Base-by-base conservation (phyloP, 2,329 filamentous ascomycete species). In the Fonsecaea nubica region DNA sequence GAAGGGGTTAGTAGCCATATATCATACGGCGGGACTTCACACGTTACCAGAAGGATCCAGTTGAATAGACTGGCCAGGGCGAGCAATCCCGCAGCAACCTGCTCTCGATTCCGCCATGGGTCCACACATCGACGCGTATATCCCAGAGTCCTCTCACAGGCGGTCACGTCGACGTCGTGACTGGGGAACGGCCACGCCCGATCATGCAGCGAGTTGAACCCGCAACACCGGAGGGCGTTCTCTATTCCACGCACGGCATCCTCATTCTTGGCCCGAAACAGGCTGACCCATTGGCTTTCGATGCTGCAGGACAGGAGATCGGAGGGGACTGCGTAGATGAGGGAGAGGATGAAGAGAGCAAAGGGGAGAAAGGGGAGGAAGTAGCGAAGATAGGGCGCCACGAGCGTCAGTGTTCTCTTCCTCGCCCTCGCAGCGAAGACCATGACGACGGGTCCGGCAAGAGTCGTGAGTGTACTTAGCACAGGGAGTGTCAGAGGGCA, bases 141-240 rank as follows among this genome's bases (percentile, higher is more conserved):
- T 12, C 76, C 76, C 1, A 75, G 60, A 55, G 75, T 75, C 21
- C 64, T 18, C 42, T 77, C 75, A 66, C 77, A 79, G 0, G 76
- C 74, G 53, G 73, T 64, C 30, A 76, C 76, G 2, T 71, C 73
- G 30, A 78, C 71, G 7, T 60, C 64, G 0, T 60, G 63, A 36
- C 76, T 74, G 52, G 77, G 78, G 65, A 79, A 79, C 1, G 77
- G 77, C 77, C 77, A 79, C 2, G 77, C 76, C 15, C 76, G 70
- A 58, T 79, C 77, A 63, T 71, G 76, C n/a, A 74, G 71, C 48
- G 77, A 78, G 38, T 76, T 71, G 8, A 77, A 67, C 1, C 77
- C 77, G 48, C 77, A 79, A 58, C 77, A 79, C 45, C 70, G 75
- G 30, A 77, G 69, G 3, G 62, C 61, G 54, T 75, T 75, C 62